A percentile compares a stretch with the other conserved stretches of the same genome.
These are phyloP conservation scores for Lactarius deliciosus DNA, from an alignment of 768 basidiomycete species.

Conservation along the genomic window DNA sequence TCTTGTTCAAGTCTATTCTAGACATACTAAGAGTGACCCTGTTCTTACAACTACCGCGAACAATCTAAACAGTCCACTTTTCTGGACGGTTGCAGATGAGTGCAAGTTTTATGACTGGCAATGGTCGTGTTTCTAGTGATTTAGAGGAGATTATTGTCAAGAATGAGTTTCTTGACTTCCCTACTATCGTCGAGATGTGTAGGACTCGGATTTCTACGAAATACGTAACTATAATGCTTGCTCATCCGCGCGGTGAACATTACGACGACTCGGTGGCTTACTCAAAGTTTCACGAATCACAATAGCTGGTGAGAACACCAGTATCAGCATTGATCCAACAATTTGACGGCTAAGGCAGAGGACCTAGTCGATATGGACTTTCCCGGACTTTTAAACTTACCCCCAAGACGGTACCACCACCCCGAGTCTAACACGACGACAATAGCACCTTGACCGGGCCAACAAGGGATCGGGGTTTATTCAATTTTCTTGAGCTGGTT, in stretches of 20 bases:
- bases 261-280: no score
- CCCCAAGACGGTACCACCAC: no score
- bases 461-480: background rate
- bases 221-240: no score
- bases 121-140: background rate
- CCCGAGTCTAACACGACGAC: no score
- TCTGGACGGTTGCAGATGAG: background rate
- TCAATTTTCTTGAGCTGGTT: no score
- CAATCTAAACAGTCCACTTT: background rate
- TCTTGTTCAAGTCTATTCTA: background rate
- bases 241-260: no score
- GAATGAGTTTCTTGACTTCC: background rate
- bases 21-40: no score
- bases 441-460: background rate
- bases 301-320: background rate
- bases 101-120: background rate
- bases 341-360: background rate
- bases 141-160: background rate
- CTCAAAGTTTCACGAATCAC: no score
- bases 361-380: background rate
- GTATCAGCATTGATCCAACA: background rate
- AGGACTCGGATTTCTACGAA: no score
- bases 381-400: background rate
- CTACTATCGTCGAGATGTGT: background rate
- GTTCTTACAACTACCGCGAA: background rate